Conservation (phyloP, 495 filamentous ascomycete genomes). For the Apodospora peruviana region DNA sequence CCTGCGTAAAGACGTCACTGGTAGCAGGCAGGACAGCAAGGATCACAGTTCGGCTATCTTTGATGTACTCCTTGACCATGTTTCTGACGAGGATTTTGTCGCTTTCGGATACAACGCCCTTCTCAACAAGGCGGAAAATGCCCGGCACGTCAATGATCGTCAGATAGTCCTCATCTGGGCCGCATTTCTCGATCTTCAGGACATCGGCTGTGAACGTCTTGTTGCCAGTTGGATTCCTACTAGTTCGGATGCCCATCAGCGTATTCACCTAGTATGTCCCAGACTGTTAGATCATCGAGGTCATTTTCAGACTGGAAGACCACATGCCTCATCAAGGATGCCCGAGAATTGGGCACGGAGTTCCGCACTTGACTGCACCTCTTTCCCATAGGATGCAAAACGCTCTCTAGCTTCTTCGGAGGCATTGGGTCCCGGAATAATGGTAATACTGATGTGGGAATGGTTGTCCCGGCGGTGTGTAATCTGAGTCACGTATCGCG, state of each 20-base stretch:
- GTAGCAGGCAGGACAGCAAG: conserved; percentile 54
- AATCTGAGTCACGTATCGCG: conserved; percentile 53
- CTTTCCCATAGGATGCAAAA: conserved; percentile 11
- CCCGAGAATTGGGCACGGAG: conserved; percentile 14
- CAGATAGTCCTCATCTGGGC: conserved; percentile 50
- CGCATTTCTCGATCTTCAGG: conserved; percentile 50
- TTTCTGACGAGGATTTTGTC: conserved; percentile 42
- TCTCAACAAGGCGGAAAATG: conserved; percentile 52
- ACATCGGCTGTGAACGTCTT: conserved; percentile 46
- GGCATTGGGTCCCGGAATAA: conserved; percentile 35
- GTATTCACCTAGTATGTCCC: conserved; percentile 21
- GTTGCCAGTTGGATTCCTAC: conserved; percentile 7
- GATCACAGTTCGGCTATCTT: conserved; percentile 48
- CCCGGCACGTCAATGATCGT: conserved; percentile 61
- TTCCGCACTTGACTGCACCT: conserved; percentile 5
- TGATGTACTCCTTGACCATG: conserved; percentile 50
- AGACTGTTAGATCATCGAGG: background rate
- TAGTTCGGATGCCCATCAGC: conserved; percentile 30
- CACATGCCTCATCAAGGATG: conserved; percentile 21
- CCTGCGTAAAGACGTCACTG: conserved; percentile 58
- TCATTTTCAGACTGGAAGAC: background rate
- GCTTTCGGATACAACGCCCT: conserved; percentile 38
- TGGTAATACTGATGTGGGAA: conserved; percentile 27
- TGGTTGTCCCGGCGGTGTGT: conserved; percentile 29
- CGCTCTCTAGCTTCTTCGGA: conserved; percentile 8